phyloP scores from a whole-genome alignment of 129 eudicot genomes.

The Logfia minima region DNA sequence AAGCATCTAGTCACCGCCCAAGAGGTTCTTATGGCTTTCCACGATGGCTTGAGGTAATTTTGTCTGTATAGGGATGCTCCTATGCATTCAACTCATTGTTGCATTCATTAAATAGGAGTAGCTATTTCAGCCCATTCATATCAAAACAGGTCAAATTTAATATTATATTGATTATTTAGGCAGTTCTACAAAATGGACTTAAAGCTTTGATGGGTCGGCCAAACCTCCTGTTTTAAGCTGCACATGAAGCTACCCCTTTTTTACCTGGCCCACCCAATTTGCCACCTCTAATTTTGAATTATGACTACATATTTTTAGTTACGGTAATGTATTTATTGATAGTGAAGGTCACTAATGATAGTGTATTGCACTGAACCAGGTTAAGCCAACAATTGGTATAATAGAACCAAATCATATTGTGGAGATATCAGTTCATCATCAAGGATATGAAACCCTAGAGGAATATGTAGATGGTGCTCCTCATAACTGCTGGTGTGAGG shows the following conservation, averaged over 20 bases:
- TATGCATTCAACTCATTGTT: neutral
- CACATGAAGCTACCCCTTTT: neutral
- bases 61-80: neutral
- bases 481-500: slow-evolving; percentile 91
- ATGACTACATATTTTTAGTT: neutral
- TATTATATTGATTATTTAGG: neutral
- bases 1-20: slow-evolving; percentile 57
- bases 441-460: slow-evolving; percentile 66
- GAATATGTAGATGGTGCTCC: slow-evolving; percentile 81
- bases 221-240: neutral
- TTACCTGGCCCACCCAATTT: neutral
- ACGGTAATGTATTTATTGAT: neutral
- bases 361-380: slow-evolving; percentile 45
- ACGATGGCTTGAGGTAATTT: slow-evolving; percentile 86
- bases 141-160: neutral
- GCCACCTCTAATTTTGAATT: neutral
- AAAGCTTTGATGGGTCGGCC: neutral
- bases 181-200: neutral
- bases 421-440: slow-evolving; percentile 74
- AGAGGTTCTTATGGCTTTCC: slow-evolving; percentile 94
- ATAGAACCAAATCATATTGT: slow-evolving; percentile 70
- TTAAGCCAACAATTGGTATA: slow-evolving; percentile 71
- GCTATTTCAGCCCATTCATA: neutral
- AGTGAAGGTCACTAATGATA: neutral
- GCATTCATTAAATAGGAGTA: too few relatives aligned